Evolutionary conservation across 495 filamentous ascomycete species (phyloP), one percentile per base, ranked within the genome.

Genomic region (Darksidea phi): DNA sequence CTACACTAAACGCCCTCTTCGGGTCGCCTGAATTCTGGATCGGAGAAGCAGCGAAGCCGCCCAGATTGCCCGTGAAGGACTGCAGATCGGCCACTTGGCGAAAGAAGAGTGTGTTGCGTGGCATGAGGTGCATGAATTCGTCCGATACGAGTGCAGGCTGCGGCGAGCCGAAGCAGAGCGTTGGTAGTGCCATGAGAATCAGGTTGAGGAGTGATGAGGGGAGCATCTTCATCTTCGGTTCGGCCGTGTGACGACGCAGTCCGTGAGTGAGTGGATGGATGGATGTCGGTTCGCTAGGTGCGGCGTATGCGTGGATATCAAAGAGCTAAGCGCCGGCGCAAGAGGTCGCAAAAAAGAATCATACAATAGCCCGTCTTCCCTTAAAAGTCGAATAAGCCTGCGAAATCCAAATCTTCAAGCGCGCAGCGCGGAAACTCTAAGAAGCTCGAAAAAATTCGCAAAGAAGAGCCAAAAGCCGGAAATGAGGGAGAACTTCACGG

Each of bases 41-140:
- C 28, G 84, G 78, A 10, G 82, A 69, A 5, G 82, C 78, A 2
- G 80, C 66, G 6, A 75, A 61, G 11, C 79, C 79, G 58, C 83
- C 83, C 34, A 86, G 79, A 48, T 69, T 66, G 47, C 80, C 81
- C 48, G 74, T 79, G 77, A 84, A 86, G 51, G 75, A 67, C 71
- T 86, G 83, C 43, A 84, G 74, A 67, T 84, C 78, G 64, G 61
- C 41, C 50, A 55, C n/a, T 37, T 66, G 67, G 0, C 63, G 67
- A 1, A 58, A 21, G 67, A 65, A 66, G 48, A 70, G 49, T 8
- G 50, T 59, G 58, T 66, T 34, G 34, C 34, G 54, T n/a, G 62
- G 67, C 20, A 69, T 59, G 6, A 59, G 58, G 50, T 57, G 48
- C 17, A 47, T 54, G 48, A 20, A 12, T 26, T 47, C 23, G 18